phyloP scores from a whole-genome alignment of 2,329 filamentous ascomycete genomes.

The Graphiopsis chlorocephala region DNA sequence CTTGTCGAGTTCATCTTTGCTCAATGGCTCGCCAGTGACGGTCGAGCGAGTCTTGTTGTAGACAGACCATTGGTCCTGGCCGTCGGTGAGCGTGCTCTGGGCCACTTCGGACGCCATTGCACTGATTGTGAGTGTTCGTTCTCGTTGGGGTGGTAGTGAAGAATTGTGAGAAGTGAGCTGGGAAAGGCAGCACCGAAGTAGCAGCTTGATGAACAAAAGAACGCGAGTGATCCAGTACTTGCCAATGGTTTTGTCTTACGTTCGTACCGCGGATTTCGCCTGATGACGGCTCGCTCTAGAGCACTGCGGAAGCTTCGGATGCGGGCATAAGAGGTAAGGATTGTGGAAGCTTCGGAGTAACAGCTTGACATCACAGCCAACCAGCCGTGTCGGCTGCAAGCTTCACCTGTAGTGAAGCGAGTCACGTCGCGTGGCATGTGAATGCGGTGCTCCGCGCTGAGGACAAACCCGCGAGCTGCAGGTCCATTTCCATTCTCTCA shows the following conservation, averaged over 20 bases:
- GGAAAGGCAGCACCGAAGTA: neutral
- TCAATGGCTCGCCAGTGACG: conserved; percentile 53
- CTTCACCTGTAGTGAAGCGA: neutral
- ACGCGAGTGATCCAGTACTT: neutral
- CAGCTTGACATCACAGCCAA: conserved; percentile 10
- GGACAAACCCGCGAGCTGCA: neutral
- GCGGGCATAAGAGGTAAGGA: neutral
- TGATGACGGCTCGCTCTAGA: conserved; percentile 8
- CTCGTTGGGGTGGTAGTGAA: neutral
- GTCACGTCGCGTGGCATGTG: neutral
- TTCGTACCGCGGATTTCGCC: conserved; percentile 6
- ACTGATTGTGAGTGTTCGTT: neutral
- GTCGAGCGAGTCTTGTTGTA: conserved; percentile 33
- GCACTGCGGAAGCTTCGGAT: conserved; percentile 12
- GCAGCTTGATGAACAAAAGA: neutral
- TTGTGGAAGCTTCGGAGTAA: neutral
- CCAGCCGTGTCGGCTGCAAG: neutral
- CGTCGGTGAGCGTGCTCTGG: conserved; percentile 23
- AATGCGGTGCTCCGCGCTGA: neutral
- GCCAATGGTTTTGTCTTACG: neutral
- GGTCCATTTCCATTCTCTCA: neutral
- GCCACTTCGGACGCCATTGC: conserved; percentile 21
- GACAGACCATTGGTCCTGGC: conserved; percentile 31
- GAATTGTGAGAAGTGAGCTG: neutral
- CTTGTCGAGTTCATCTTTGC: conserved; percentile 63